Evolutionary conservation across 73 alveolate genomes (phyloP).

Genomic region (Tetrahymena malaccensis): DNA sequence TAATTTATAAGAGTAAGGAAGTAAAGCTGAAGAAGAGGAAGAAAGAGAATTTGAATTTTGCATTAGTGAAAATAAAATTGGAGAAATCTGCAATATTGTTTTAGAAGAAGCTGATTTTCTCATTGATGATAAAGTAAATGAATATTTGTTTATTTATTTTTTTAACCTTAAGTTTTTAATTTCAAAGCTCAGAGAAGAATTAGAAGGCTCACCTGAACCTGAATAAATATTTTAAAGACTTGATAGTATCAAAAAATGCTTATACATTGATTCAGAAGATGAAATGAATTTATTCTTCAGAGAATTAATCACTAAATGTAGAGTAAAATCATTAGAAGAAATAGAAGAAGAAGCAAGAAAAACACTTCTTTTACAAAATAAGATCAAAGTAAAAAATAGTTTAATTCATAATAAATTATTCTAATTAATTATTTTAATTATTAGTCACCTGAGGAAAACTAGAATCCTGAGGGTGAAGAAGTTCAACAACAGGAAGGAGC

Average conservation of each 20-base stretch:
- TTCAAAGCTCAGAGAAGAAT: constrained; percentile 26
- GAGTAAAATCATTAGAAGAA: constrained; percentile 14
- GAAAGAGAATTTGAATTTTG: constrained; percentile 29
- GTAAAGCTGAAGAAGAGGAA: constrained; percentile 13
- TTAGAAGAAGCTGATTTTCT: constrained; percentile 66
- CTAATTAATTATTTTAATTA: background rate
- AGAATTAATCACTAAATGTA: constrained; percentile 22
- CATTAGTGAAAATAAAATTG: constrained; percentile 34
- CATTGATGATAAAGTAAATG: constrained; percentile 62
- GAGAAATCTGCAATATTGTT: constrained; percentile 59
- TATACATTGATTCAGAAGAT: constrained; percentile 70
- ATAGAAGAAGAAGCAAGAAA: background rate
- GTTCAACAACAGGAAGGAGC: background rate
- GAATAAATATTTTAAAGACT: constrained; percentile 52
- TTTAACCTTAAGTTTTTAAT: background rate
- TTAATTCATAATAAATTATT: too few relatives aligned
- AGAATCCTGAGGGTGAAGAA: background rate
- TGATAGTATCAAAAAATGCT: constrained; percentile 66
- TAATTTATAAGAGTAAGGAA: background rate
- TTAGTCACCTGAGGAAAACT: background rate
- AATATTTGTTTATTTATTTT: background rate
- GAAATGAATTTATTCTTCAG: constrained; percentile 64
- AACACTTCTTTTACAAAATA: background rate
- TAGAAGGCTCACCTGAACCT: constrained; percentile 42
- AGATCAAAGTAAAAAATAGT: background rate